These are phyloP conservation scores for Didymella lethalis DNA, from an alignment of 2,329 filamentous ascomycete genomes.

Conservation along the genomic window DNA sequence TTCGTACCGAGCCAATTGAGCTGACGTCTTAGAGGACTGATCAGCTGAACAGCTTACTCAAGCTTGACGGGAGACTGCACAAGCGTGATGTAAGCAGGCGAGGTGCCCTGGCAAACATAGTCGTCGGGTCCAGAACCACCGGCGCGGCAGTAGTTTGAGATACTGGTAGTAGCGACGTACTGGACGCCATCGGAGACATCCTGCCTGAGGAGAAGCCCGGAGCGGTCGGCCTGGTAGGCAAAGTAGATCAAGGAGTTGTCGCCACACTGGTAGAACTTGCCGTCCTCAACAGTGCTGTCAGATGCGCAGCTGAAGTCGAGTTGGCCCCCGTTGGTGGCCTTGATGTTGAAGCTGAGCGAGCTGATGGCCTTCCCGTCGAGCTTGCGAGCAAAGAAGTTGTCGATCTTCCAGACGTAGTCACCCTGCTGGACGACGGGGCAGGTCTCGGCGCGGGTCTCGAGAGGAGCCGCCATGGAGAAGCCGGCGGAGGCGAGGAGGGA, in stretches of 20 bases:
- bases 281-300: conserved; percentile 15
- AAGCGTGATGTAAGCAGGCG: conserved; percentile 59
- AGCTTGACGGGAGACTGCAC: conserved; percentile 23
- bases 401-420: conserved; percentile 34
- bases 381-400: conserved; percentile 30
- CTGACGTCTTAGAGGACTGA: not conserved
- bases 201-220: conserved; percentile 27
- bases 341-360: conserved; percentile 28
- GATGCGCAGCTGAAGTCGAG: conserved; percentile 25
- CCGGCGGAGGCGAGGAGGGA: conserved; percentile 26
- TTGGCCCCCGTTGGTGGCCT: conserved; percentile 25
- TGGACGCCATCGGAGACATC: conserved; percentile 22
- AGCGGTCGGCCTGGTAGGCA: conserved; percentile 24
- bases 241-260: conserved; percentile 26
- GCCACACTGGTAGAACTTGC: conserved; percentile 26
- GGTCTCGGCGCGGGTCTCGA: conserved; percentile 19
- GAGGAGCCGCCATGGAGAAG: conserved; percentile 24
- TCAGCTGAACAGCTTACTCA: not conserved
- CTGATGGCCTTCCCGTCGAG: conserved; percentile 29
- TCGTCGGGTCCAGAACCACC: conserved; percentile 55
- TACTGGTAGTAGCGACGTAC: conserved; percentile 24
- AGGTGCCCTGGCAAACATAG: conserved; percentile 77
- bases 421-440: conserved; percentile 19
- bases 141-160: conserved; percentile 26
- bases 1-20: not conserved